phyloP scores from a whole-genome alignment of 2,329 filamentous ascomycete species.

The Pezicula radicicola region DNA sequence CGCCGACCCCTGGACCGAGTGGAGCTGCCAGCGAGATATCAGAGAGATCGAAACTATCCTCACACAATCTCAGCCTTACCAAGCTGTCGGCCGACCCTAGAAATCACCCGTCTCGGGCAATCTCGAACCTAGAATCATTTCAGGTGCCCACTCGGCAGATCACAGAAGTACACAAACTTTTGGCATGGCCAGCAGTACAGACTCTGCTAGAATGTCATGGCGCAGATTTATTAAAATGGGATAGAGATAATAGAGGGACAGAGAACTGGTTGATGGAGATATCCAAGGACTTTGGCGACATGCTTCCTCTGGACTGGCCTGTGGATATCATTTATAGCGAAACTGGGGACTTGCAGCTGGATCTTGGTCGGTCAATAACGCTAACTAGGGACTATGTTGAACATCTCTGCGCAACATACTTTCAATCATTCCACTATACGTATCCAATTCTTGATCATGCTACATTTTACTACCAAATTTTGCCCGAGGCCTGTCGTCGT shows the following conservation, averaged over 20 bases:
- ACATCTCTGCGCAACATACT: not conserved
- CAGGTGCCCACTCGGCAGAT: not conserved
- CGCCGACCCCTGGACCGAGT: not conserved
- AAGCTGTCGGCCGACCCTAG: not conserved
- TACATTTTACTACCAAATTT: not conserved
- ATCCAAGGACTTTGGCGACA: not conserved
- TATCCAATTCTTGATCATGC: not conserved
- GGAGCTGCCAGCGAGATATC: no score
- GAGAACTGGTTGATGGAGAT: slow-evolving; percentile 1
- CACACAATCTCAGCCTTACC: no score
- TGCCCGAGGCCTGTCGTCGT: not conserved
- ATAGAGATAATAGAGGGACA: not conserved
- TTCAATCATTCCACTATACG: not conserved
- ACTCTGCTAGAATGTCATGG: not conserved
- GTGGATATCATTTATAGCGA: not conserved
- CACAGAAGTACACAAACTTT: not conserved
- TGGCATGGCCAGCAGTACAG: not conserved
- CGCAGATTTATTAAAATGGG: not conserved
- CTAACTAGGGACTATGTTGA: not conserved
- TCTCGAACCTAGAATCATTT: not conserved
- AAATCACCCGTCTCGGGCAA: not conserved
- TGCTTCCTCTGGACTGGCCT: not conserved
- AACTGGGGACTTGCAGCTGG: not conserved
- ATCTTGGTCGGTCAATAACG: not conserved
- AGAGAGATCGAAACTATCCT: no score